Base-by-base conservation (phyloP, 306 rosid species). In the Acacia melanoxylon region DNA sequence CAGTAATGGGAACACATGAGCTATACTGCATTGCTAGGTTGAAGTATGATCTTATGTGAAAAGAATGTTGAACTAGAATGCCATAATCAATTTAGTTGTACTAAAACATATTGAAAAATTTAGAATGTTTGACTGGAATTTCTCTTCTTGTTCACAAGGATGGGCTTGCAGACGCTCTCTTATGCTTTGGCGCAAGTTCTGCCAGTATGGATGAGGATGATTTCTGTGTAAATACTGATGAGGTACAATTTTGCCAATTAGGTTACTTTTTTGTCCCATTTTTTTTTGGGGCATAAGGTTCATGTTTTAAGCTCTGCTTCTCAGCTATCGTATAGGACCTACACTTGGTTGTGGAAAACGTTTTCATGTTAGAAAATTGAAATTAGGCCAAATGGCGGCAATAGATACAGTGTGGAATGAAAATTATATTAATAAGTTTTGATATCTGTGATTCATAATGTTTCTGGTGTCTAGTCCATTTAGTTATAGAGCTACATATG, bases 131-230 rank as follows among this genome's bases (percentile, higher is more conserved):
- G 66, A 86, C 83, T 33, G 11, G 35, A 29, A 42, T 81, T 78
- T 48, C 40, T 85, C 78, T 86, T 81, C 77, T 78, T 86, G 81
- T 45, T 83, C 80, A 27, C 69, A 78, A 95, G 99, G 93, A 95
- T 81, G 75, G 78, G 87, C 92, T 93, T 87, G 83, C 94, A 76
- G 99, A 93, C 20, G 90, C 99, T 76, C 94, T 95, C 63, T 85
- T 93, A 85, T 87, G 94, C 88, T 95, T 95, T 85, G 98, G 98
- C 63, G 97, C 98, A 77, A 89, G 81, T 84, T 94, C 95, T 41
- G 89, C 91, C 45, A 86, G 86, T 68, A 80, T 90, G 41, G 89
- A 90, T 76, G 90, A 89, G 78, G 85, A 89, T 31, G 89, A 88
- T 42, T 70, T 65, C 42, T n/a, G 25, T 73, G 84, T 84, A 59